Percentiles rank a stretch among this genome's conserved stretches.
Conservation (phyloP, 2,329 filamentous ascomycete genomes). For the Colletotrichum tabaci region DNA sequence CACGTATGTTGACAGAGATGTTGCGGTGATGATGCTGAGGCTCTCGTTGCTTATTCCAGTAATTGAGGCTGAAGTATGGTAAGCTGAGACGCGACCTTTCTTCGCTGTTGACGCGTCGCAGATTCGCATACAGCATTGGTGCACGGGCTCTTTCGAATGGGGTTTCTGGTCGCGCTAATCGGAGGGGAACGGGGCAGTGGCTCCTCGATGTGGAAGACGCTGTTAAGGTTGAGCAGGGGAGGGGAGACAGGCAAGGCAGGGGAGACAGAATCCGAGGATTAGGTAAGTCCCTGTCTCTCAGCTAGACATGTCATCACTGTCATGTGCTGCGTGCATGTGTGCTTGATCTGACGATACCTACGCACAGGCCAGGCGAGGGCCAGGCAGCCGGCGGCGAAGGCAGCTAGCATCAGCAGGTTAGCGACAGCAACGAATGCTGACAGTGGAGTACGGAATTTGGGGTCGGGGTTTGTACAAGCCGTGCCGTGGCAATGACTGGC, state of each 20-base stretch:
- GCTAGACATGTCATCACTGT: background rate
- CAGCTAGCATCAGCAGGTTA: background rate
- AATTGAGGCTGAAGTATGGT: slow-evolving; percentile 23
- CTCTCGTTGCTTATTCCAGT: background rate
- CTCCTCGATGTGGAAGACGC: slow-evolving; percentile 1
- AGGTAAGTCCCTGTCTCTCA: background rate
- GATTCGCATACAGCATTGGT: background rate
- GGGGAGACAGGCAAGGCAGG: background rate
- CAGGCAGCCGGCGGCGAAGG: background rate
- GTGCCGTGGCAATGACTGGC: background rate
- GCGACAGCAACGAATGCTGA: slow-evolving; percentile 1
- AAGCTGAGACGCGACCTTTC: slow-evolving; percentile 19
- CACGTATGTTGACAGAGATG: background rate
- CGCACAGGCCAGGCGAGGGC: background rate
- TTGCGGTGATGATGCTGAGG: background rate
- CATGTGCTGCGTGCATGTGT: background rate
- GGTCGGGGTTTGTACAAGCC: background rate
- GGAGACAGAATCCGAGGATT: slow-evolving; percentile 12
- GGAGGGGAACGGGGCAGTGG: slow-evolving; percentile 8
- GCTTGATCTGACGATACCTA: slow-evolving; percentile 12
- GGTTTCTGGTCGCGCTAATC: slow-evolving; percentile 10
- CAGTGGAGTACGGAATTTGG: slow-evolving; percentile 4
- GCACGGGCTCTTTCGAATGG: slow-evolving; percentile 6
- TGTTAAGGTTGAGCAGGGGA: slow-evolving; percentile 30
- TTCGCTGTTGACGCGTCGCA: slow-evolving; percentile 33